Percentiles rank a stretch among this genome's conserved stretches.
phyloP scores from a whole-genome alignment of 2,329 filamentous ascomycete species.

The Pseudogymnoascus sp. region DNA sequence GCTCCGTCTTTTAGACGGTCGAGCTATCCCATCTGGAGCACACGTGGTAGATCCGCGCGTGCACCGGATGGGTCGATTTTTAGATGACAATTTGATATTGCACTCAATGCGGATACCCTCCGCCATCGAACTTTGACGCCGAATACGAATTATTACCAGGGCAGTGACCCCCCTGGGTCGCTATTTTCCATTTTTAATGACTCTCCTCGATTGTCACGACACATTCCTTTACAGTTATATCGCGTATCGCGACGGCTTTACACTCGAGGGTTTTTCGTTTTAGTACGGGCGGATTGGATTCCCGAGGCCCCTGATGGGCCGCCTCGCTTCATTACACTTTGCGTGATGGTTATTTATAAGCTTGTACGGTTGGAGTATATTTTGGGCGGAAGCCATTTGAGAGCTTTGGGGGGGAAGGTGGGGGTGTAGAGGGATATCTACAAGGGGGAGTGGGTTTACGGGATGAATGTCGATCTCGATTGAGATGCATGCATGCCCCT shows the following conservation, averaged over 20 bases:
- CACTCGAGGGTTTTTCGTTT: background rate
- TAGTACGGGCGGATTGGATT: conserved; percentile 5
- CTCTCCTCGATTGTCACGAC: conserved; percentile 7
- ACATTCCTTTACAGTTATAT: conserved; percentile 1
- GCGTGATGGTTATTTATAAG: background rate
- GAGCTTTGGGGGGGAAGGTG: background rate
- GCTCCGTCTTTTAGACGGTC: conserved; percentile 46
- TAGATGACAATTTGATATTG: conserved; percentile 31
- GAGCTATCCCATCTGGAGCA: background rate
- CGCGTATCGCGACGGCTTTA: background rate
- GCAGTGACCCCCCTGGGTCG: background rate
- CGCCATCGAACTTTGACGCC: conserved; percentile 25
- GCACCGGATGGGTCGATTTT: background rate
- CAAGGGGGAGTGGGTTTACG: background rate
- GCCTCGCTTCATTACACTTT: background rate
- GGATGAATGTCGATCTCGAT: background rate
- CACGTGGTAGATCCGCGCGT: conserved; percentile 28
- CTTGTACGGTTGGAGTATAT: conserved; percentile 1
- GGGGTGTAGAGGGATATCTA: background rate
- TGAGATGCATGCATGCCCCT: background rate
- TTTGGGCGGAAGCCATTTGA: conserved; percentile 1
- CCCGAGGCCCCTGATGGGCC: background rate
- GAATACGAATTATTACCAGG: conserved; percentile 24
- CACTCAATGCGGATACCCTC: conserved; percentile 32
- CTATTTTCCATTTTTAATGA: conserved; percentile 9